A percentile compares a stretch with the other conserved stretches of the same genome.
phyloP scores from a whole-genome alignment of 306 rosid genomes.

The Cucurbita argyrosperma region DNA sequence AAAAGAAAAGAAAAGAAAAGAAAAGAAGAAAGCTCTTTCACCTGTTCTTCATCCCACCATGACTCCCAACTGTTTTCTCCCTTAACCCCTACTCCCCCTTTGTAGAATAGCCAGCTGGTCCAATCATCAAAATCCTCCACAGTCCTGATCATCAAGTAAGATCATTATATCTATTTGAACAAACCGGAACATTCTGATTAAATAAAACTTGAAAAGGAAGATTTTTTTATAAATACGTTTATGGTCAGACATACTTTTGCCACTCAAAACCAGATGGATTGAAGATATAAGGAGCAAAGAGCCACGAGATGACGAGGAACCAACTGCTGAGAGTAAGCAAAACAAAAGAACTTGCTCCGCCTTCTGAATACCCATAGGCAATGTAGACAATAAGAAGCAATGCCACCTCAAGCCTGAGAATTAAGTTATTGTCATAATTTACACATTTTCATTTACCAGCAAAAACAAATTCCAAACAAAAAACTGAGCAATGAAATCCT shows the following conservation, averaged over 20 bases:
- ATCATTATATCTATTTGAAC: slow-evolving; percentile 3
- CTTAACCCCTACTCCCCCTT: slow-evolving; percentile 92
- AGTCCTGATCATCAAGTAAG: slow-evolving; percentile 46
- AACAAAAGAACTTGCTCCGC: slow-evolving; percentile 74
- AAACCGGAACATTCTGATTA: neutral
- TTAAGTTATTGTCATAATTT: slow-evolving; percentile 2
- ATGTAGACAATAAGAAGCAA: slow-evolving; percentile 71
- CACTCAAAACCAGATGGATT: too few species aligned
- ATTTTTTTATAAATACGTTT: neutral
- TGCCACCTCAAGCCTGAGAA: slow-evolving; percentile 81
- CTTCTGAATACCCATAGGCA: slow-evolving; percentile 58
- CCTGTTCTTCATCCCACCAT: slow-evolving; percentile 99
- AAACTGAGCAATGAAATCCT: neutral
- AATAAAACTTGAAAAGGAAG: neutral
- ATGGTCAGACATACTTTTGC: slow-evolving; percentile 31
- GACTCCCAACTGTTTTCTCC: slow-evolving; percentile 99
- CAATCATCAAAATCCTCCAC: slow-evolving; percentile 99
- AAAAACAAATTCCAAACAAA: neutral
- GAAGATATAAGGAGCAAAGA: slow-evolving; percentile 13
- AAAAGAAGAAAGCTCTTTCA: neutral
- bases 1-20: too few species aligned
- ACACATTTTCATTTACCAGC: neutral
- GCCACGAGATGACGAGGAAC: slow-evolving; percentile 99
- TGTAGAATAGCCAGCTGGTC: slow-evolving; percentile 94
- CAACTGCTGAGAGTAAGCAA: slow-evolving; percentile 89